Base-by-base conservation (phyloP, 495 filamentous ascomycete species). In the Aspergillus kassunensis region DNA sequence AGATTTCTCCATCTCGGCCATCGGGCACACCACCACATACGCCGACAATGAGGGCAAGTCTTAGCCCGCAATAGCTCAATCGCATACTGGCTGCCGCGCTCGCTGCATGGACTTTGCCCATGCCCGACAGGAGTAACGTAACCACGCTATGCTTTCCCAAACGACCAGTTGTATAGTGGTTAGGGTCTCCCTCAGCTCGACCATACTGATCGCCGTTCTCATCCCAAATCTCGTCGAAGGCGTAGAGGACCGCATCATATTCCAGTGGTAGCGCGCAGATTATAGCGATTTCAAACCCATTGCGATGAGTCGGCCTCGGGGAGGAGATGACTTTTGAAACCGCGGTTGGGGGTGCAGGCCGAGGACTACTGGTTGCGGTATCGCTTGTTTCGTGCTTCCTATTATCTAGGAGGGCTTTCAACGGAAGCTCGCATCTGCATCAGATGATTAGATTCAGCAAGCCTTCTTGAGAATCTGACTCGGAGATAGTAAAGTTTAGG, bases 131-230 rank as follows among this genome's bases (percentile, higher is more conserved):
- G 9, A 51, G 37, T 8, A 45, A 45, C 1, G 69, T 50, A n/a
- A 69, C 66, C n/a, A 71, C 60, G 20, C 61, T 59, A 33, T 64
- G 53, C 3, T 30, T 23, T 0, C 66, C 60, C 19, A 68, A 61
- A 6, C 54, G 16, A 4, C 48, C 54, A 19, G 27, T 48, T 10
- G n/a, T 25, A 24, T 57, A 57, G 4, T n/a, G 47, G 43, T 71
- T 69, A 2, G 8, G 33, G 52, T 71, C 62, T n/a, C 34, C 34
- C 2, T 13, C n/a, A 1, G n/a, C 34, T 3, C n/a, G 2, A 2
- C 34, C 34, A 15, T 15, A 37, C 18, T 6, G 12, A 7, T 37
- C 34, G 3, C 34, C 34, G 7, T n/a, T 3, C 8, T 37, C 34
- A 16, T 37, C 34, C 34, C 34, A 37, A 16, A 16, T 16, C 16